Evolutionary conservation across 1,284 basidiomycete species (phyloP).

Genomic region (Crucibulum parvulum): DNA sequence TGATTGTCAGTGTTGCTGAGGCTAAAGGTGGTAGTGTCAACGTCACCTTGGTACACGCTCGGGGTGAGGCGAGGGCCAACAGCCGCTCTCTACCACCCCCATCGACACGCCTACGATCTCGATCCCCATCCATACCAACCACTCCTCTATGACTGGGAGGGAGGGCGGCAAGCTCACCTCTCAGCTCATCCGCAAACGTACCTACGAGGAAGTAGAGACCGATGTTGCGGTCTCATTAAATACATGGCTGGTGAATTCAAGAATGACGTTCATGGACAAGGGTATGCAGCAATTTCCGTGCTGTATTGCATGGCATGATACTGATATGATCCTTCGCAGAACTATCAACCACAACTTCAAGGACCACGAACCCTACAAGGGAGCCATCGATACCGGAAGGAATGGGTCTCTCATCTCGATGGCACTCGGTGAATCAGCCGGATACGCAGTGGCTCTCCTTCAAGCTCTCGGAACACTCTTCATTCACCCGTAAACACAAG

Average conservation of each 20-base stretch:
- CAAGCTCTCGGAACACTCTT: conserved; percentile 52
- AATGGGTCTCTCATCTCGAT: no score
- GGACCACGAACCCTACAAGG: no score
- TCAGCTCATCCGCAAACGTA: conserved; percentile 51
- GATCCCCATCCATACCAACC: conserved; percentile 51
- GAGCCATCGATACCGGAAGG: no score
- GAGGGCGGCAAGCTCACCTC: conserved; percentile 55
- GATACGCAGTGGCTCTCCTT: conserved; percentile 51
- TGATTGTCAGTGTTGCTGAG: conserved; percentile 53
- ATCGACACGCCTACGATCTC: conserved; percentile 58
- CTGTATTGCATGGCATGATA: conserved; percentile 24
- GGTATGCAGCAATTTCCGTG: conserved; percentile 28
- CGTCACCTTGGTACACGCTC: conserved; percentile 46
- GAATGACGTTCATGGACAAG: conserved; percentile 44
- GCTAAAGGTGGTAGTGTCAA: conserved; percentile 53
- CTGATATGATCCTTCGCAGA: conserved; percentile 49
- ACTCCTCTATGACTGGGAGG: conserved; percentile 49
- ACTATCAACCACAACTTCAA: conserved; percentile 19
- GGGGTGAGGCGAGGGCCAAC: conserved; percentile 47
- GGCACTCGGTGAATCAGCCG: conserved; percentile 43
- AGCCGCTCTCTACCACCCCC: conserved; percentile 49
- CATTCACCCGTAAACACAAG: conserved; percentile 46
- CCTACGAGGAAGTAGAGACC: conserved; percentile 54
- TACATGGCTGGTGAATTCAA: no score
- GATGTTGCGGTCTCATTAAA: conserved; percentile 43